Conservation (phyloP, 2,329 filamentous ascomycete species). For the Davidsoniella australis region DNA sequence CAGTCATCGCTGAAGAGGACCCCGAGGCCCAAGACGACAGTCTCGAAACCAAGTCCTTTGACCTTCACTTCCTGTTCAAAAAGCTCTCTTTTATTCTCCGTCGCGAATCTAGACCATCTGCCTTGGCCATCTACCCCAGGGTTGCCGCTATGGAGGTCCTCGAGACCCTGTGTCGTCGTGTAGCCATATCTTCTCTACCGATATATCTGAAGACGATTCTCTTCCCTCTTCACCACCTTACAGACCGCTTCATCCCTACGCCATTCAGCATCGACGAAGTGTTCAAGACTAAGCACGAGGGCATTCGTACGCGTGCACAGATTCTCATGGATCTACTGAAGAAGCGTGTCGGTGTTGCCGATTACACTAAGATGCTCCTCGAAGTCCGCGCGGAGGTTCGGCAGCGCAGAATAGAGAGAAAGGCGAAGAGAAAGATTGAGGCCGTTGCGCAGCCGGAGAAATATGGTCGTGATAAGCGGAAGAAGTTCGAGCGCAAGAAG, state of each 20-base stretch:
- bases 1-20: background rate
- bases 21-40: slow-evolving; percentile 9
- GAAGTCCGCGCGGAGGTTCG: slow-evolving; percentile 58
- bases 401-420: slow-evolving; percentile 53
- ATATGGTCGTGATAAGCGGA: slow-evolving; percentile 61
- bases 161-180: slow-evolving; percentile 47
- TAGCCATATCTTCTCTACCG: slow-evolving; percentile 38
- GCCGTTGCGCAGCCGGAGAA: slow-evolving; percentile 68
- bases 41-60: slow-evolving; percentile 15
- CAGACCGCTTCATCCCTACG: slow-evolving; percentile 56
- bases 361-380: slow-evolving; percentile 59
- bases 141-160: slow-evolving; percentile 59
- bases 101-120: slow-evolving; percentile 49
- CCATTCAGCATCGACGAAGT: slow-evolving; percentile 54
- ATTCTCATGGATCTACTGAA: slow-evolving; percentile 71
- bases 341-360: slow-evolving; percentile 63
- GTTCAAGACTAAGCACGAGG: slow-evolving; percentile 54
- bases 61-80: slow-evolving; percentile 58
- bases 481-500: slow-evolving; percentile 71
- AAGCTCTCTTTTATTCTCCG: slow-evolving; percentile 66
- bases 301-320: slow-evolving; percentile 52
- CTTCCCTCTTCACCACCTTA: slow-evolving; percentile 59
- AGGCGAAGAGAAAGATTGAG: slow-evolving; percentile 77
- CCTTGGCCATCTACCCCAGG: slow-evolving; percentile 53
- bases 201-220: slow-evolving; percentile 45